Base-by-base conservation (phyloP, 75 land plant species). In the Ceratopteris richardii region DNA sequence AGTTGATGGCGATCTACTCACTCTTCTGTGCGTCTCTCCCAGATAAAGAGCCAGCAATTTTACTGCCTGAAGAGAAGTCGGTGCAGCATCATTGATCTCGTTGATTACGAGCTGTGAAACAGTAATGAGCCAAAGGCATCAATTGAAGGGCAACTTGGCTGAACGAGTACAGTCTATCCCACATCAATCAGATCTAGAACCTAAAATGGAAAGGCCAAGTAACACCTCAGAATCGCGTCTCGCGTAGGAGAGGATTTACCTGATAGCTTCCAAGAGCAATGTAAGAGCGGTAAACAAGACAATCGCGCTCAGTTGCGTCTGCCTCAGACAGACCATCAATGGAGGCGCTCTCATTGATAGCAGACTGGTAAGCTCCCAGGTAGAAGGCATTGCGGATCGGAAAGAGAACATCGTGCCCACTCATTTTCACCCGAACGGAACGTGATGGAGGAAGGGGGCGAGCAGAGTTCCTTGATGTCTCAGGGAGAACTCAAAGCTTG, bases 301-400 rank as follows among this genome's bases (percentile, higher is more conserved):
- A 76, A 53, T 95, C 99, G 26, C 88, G 65, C 72, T 95, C 99
- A 58, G 78, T 27, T 29, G 72, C 53, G 7, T 90, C 99, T 1
- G 84, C 88, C 2, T 75, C 74, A 33, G 92, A 73, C 63, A 95
- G 87, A 63, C 79, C 79, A 11, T 79, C 66, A 63, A 95, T 53
- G 33, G 44, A 53, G 50, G 78, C 82, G 76, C 90, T 80, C 77
- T 74, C 86, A 68, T 90, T 90, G 74, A 95, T 90, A 60, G 99
- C 88, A 2, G 82, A 73, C 66, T 90, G 97, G 68, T 81, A 90
- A 0, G 97, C 96, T 4, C 99, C 99, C 40, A 95, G 56, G 70
- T 83, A 82, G 83, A 94, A 95, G 66, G 72, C 82, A 82, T 90
- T 90, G 40, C 87, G 62, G 36, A 95, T 62, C 44, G 70, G 69